Percentiles rank a stretch among this genome's conserved stretches.
Evolutionary conservation across 2,329 filamentous ascomycete species (phyloP).

Genomic region (Fusarium foetens): DNA sequence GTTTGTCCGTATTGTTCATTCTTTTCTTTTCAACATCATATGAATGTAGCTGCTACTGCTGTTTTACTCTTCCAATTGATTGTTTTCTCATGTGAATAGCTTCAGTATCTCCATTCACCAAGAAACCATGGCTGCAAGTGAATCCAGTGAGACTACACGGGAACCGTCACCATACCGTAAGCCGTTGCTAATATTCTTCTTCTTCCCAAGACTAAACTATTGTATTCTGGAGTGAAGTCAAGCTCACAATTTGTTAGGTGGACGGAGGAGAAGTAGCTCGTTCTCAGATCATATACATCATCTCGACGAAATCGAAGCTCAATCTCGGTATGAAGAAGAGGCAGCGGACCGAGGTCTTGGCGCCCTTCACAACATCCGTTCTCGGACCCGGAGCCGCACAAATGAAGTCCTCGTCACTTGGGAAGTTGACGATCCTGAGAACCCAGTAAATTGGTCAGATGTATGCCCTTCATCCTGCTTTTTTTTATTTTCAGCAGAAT

Average conservation of each 20-base stretch:
- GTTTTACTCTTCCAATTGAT: neutral
- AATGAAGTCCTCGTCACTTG: constrained; percentile 56
- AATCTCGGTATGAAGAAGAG: constrained; percentile 55
- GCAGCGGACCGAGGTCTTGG: constrained; percentile 50
- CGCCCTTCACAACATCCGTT: constrained; percentile 49
- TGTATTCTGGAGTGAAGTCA: neutral
- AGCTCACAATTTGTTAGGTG: constrained; percentile 38
- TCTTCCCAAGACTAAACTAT: neutral
- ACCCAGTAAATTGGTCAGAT: constrained; percentile 63
- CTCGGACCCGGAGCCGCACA: constrained; percentile 47
- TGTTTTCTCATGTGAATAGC: constrained; percentile 31
- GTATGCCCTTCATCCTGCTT: constrained; percentile 40
- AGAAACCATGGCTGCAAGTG: constrained; percentile 39
- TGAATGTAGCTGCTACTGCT: neutral
- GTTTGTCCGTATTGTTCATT: constrained; percentile 1
- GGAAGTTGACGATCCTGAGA: constrained; percentile 60
- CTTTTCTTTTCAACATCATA: constrained; percentile 11
- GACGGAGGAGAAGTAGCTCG: constrained; percentile 41
- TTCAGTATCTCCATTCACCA: constrained; percentile 2
- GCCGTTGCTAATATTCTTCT: constrained; percentile 14
- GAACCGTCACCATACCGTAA: constrained; percentile 44
- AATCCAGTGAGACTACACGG: constrained; percentile 44
- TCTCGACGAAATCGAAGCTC: constrained; percentile 54
- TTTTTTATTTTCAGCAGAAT: neutral
- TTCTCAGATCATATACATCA: constrained; percentile 40